Conservation (phyloP, 1,284 basidiomycete genomes). For the Ustilago curta region DNA sequence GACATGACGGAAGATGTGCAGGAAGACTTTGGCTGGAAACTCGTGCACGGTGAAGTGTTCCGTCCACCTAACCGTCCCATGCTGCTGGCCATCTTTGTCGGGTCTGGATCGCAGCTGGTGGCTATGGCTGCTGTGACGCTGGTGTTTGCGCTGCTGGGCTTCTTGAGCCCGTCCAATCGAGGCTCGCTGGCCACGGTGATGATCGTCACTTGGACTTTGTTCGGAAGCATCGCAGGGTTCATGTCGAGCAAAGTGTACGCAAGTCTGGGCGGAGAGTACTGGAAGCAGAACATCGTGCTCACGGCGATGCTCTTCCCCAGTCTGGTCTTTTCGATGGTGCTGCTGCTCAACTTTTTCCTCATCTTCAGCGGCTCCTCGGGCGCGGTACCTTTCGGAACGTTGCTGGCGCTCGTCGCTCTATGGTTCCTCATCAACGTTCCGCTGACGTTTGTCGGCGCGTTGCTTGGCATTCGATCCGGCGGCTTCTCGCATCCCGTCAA, state of each 20-base stretch:
- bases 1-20: slow-evolving; percentile 95
- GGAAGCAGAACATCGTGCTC: slow-evolving; percentile 84
- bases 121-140: slow-evolving; percentile 91
- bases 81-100: slow-evolving; percentile 84
- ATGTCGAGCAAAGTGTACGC: slow-evolving; percentile 85
- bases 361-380: slow-evolving; percentile 88
- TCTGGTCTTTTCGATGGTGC: slow-evolving; percentile 72
- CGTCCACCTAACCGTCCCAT: slow-evolving; percentile 80
- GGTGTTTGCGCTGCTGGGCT: slow-evolving; percentile 97
- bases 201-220: slow-evolving; percentile 95
- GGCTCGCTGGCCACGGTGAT: slow-evolving; percentile 95
- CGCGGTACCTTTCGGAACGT: slow-evolving; percentile 93
- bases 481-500: slow-evolving; percentile 85
- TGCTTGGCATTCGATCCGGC: slow-evolving; percentile 88
- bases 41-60: slow-evolving; percentile 96
- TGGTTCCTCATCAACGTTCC: slow-evolving; percentile 97
- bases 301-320: slow-evolving; percentile 90
- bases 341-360: slow-evolving; percentile 71
- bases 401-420: slow-evolving; percentile 87
- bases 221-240: slow-evolving; percentile 91
- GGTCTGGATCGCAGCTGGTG: slow-evolving; percentile 89
- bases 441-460: slow-evolving; percentile 73
- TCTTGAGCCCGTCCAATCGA: slow-evolving; percentile 93
- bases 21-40: slow-evolving; percentile 98
- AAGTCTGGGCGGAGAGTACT: slow-evolving; percentile 83